phyloP scores from a whole-genome alignment of 148 eudicot genomes.

The Vaccinium corymbosum region DNA sequence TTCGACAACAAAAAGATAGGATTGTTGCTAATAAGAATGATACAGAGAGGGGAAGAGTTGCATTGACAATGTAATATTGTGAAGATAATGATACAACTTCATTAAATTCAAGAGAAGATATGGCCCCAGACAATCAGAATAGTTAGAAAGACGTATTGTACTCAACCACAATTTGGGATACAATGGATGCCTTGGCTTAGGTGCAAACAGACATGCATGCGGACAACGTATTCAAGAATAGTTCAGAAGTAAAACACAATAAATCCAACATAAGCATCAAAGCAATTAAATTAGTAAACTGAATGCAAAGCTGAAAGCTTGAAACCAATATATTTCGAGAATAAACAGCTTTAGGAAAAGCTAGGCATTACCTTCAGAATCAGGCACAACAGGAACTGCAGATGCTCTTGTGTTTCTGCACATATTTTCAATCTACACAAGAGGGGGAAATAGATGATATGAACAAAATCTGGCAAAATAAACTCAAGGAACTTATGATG shows the following conservation, averaged over 20 bases:
- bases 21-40: too few species aligned
- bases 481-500: neutral
- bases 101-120: too few species aligned
- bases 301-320: conserved; percentile 4
- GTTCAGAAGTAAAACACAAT: neutral
- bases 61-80: too few species aligned
- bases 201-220: conserved; percentile 1
- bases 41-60: too few species aligned
- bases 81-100: too few species aligned
- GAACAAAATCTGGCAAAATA: neutral
- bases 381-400: conserved; percentile 86
- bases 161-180: too few species aligned
- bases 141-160: neutral
- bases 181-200: neutral
- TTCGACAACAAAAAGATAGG: too few species aligned
- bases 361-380: conserved; percentile 65
- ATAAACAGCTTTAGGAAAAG: neutral
- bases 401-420: conserved; percentile 53
- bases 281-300: conserved; percentile 2
- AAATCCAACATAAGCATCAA: neutral
- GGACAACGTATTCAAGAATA: neutral
- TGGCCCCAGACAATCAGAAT: too few species aligned
- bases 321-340: neutral
- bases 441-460: neutral
- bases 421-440: conserved; percentile 80